These are phyloP conservation scores for Ogataea haglerorum DNA, from an alignment of 805 yeast species.

Conservation along the genomic window DNA sequence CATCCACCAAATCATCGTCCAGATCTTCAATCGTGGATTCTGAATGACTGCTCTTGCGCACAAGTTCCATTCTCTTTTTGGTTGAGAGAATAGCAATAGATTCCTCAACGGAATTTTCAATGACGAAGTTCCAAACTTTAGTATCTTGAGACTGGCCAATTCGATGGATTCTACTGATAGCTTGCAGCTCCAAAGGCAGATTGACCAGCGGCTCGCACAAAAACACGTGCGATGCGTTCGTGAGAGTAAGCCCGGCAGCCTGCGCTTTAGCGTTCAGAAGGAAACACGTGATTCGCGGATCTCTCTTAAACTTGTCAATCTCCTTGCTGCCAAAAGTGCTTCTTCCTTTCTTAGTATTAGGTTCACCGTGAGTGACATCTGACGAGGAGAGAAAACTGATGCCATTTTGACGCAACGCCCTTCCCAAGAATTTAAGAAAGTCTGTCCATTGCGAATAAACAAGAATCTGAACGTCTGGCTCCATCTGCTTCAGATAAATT, in stretches of 20 bases:
- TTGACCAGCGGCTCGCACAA: slow-evolving; percentile 91
- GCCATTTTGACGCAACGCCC: slow-evolving; percentile 59
- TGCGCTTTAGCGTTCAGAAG: slow-evolving; percentile 80
- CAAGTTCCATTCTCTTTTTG: slow-evolving; percentile 49
- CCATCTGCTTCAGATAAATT: slow-evolving; percentile 54
- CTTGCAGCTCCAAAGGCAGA: slow-evolving; percentile 84
- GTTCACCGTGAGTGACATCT: slow-evolving; percentile 14
- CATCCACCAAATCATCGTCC: slow-evolving; percentile 45
- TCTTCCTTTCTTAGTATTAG: background rate
- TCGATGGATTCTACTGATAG: slow-evolving; percentile 86
- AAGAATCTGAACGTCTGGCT: slow-evolving; percentile 71
- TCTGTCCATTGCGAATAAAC: slow-evolving; percentile 89
- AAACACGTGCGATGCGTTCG: slow-evolving; percentile 90
- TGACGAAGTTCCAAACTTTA: slow-evolving; percentile 88
- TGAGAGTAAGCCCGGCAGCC: slow-evolving; percentile 85
- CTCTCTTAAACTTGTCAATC: slow-evolving; percentile 58
- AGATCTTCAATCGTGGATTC: slow-evolving; percentile 20
- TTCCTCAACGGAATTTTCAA: slow-evolving; percentile 84
- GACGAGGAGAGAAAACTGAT: slow-evolving; percentile 56
- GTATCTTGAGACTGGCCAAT: slow-evolving; percentile 85
- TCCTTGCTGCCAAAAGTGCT: slow-evolving; percentile 29
- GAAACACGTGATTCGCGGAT: slow-evolving; percentile 71
- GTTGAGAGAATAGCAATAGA: slow-evolving; percentile 71
- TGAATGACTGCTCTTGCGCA: slow-evolving; percentile 22
- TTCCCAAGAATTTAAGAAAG: slow-evolving; percentile 60